phyloP scores from a whole-genome alignment of 768 basidiomycete species.

The Agaricus subrufescens region DNA sequence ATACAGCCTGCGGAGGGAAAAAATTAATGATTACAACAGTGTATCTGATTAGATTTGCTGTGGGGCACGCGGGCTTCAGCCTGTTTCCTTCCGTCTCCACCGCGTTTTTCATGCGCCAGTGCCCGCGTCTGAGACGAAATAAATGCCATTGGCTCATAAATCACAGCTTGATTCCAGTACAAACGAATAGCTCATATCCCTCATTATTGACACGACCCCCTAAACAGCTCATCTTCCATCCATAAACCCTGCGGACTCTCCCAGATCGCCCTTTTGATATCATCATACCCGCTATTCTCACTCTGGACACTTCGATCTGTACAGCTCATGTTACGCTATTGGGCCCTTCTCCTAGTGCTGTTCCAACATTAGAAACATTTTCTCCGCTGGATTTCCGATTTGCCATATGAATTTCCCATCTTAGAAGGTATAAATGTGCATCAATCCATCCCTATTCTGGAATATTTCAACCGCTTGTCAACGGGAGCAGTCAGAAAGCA shows the following conservation, averaged over 20 bases:
- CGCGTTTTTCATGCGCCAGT: slow-evolving; percentile 7
- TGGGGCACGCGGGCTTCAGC: slow-evolving; percentile 9
- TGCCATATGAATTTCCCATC: background rate
- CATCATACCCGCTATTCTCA: too few species aligned
- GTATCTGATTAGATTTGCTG: slow-evolving; percentile 26
- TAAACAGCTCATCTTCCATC: slow-evolving; percentile 1
- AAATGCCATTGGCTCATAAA: slow-evolving; percentile 7
- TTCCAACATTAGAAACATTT: too few species aligned
- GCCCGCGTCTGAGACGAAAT: slow-evolving; percentile 9
- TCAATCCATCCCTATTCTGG: slow-evolving; percentile 17
- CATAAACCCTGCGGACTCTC: background rate
- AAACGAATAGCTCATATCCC: slow-evolving; percentile 15
- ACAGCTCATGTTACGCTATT: background rate
- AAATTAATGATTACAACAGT: background rate
- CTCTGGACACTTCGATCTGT: too few species aligned
- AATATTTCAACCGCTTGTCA: background rate
- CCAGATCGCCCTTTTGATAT: background rate
- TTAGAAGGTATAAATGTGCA: slow-evolving; percentile 27
- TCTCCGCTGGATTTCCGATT: too few species aligned
- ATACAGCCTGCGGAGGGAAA: slow-evolving; percentile 12
- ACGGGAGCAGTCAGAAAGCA: background rate
- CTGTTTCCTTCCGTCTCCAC: background rate
- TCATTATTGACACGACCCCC: slow-evolving; percentile 3
- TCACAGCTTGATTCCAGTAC: slow-evolving; percentile 1
- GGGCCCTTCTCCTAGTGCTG: background rate